Evolutionary conservation across 345 rosid genomes (phyloP).

Genomic region (Eucalyptus microcorys): DNA sequence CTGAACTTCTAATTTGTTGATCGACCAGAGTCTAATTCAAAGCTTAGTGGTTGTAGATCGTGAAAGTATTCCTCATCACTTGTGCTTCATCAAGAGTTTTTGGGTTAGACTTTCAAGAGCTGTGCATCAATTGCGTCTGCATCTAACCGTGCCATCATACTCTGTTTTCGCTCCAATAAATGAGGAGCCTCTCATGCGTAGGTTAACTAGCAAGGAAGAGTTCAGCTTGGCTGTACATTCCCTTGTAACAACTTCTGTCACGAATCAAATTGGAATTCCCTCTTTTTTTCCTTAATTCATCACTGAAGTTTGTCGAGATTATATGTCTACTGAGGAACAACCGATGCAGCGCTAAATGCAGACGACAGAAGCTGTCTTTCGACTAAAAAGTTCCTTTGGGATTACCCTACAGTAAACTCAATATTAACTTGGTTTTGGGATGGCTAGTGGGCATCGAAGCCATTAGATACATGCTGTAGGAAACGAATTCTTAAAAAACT

Average conservation of each 20-base stretch:
- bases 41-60: background rate
- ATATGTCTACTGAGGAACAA: background rate
- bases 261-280: background rate
- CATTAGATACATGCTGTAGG: background rate
- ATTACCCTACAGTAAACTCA: background rate
- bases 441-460: background rate
- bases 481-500: no score
- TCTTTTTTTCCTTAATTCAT: background rate
- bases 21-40: background rate
- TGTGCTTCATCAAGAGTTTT: background rate
- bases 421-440: background rate
- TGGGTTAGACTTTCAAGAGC: background rate
- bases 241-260: background rate
- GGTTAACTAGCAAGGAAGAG: background rate
- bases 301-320: background rate
- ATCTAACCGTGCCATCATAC: background rate
- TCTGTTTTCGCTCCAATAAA: background rate
- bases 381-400: background rate
- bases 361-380: background rate
- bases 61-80: background rate
- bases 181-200: background rate
- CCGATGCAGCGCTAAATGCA: background rate
- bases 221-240: background rate
- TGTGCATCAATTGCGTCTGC: background rate
- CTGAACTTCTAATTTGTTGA: constrained; percentile 24